Base-by-base conservation (phyloP, 2,329 filamentous ascomycete species). In the Colletotrichum sublineola region DNA sequence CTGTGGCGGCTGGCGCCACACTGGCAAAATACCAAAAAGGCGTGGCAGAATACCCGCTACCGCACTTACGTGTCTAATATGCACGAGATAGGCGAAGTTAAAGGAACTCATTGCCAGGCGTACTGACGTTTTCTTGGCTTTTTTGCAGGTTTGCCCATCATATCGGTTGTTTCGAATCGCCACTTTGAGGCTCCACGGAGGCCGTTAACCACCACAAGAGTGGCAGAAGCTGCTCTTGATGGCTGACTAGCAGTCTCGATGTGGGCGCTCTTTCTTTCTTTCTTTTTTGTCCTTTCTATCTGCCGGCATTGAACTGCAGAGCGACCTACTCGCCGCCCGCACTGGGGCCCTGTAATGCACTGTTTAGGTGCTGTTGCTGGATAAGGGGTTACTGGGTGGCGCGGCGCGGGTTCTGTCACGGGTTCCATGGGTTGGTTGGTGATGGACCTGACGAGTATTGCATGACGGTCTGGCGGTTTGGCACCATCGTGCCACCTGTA, bases 81-180 rank as follows among this genome's bases (percentile, higher is more conserved):
- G 48, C 33, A 7, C 60, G 5, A 71, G 68, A 67, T 67, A 44
- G 56, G 56, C 68, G 68, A 71, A 50, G 15, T 50, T 46, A n/a
- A 31, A 56, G 46, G 40, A 29, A 61, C 6, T 12, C 50, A 24
- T 14, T 40, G 40, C 24, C 44, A 63, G 60, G 60, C n/a, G 20
- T 20, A 24, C 20, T 24, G 9, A 18, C 48, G 57, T 53, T 60
- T 63, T 60, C 65, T 63, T 31, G 53, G 50, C 38, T 20, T 24
- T 20, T 24, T 46, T 61, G 55, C 31, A 46, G 38, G 66, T n/a
- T 38, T 33, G 42, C 52, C 38, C 61, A 53, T 31, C 3, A 14
- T 40, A 12, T 20, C 12, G n/a, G 20, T 12, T 36, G 31, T 58
- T 38, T 61, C 64, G 58, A 60, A 46, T 46, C 52, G 58, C 53